Percentiles rank a stretch among this genome's conserved stretches.
Evolutionary conservation across 1,139 yeast genomes (phyloP).

Genomic region (Nadsonia starkeyi-henricii): DNA sequence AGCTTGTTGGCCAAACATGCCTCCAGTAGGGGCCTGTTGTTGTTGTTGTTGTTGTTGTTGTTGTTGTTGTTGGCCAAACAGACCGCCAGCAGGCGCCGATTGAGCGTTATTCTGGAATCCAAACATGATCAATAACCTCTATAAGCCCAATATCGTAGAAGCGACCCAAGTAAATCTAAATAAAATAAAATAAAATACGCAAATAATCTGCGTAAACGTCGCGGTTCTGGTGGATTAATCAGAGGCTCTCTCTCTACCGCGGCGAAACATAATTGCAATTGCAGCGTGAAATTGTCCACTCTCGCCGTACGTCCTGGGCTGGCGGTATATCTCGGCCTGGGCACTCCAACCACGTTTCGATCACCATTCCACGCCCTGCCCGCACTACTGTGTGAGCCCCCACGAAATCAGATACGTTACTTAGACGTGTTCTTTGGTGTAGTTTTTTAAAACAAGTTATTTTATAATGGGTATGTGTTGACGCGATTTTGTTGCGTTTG

Average conservation of each 20-base stretch:
- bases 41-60: too few species aligned
- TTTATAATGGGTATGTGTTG: neutral
- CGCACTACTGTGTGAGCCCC: neutral
- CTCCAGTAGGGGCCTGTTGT: conserved; percentile 6
- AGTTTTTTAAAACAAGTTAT: neutral
- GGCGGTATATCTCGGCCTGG: neutral
- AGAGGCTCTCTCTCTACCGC: too few species aligned
- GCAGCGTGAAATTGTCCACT: neutral
- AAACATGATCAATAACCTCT: neutral
- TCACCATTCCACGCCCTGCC: neutral
- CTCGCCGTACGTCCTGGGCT: neutral
- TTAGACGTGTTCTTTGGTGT: too few species aligned
- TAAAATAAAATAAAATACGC: too few species aligned
- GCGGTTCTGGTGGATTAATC: neutral
- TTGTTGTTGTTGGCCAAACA: conserved; percentile 9
- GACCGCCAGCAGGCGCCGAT: conserved; percentile 17
- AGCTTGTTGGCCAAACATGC: conserved; percentile 10
- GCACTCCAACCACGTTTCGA: neutral
- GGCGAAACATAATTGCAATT: too few species aligned
- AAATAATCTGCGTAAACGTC: neutral
- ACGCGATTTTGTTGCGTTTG: neutral
- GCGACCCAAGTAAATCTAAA: too few species aligned
- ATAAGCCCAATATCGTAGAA: too few species aligned
- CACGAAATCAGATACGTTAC: neutral
- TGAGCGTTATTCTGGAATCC: neutral